A percentile compares a stretch with the other conserved stretches of the same genome.
phyloP scores from a whole-genome alignment of 352 stramenopile species.

The Phytophthora cryptogea region DNA sequence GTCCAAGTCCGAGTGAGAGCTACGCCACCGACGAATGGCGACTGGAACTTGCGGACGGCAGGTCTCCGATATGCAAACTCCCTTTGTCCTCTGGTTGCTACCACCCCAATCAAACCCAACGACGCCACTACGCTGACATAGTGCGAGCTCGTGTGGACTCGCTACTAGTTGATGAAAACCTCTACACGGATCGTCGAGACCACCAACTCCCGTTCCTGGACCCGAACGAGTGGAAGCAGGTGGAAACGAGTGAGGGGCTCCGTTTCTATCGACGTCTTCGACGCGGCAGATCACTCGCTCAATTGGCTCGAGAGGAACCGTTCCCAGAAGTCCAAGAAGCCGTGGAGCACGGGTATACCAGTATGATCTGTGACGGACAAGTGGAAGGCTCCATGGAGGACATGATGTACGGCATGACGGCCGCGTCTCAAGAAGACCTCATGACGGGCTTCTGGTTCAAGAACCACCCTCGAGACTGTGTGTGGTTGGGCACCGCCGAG shows the following conservation, averaged over 20 bases:
- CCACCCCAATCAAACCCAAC: slow-evolving; percentile 34
- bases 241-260: slow-evolving; percentile 35
- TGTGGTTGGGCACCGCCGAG: slow-evolving; percentile 42
- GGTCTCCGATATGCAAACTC: slow-evolving; percentile 29
- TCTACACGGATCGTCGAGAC: slow-evolving; percentile 28
- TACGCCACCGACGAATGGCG: slow-evolving; percentile 24
- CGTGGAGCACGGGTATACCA: slow-evolving; percentile 41
- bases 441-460: slow-evolving; percentile 44
- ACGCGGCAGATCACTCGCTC: slow-evolving; percentile 23
- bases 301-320: slow-evolving; percentile 35
- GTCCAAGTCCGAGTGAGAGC: background rate
- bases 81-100: slow-evolving; percentile 36
- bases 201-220: slow-evolving; percentile 37
- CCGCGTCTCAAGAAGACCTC: slow-evolving; percentile 37
- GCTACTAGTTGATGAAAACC: slow-evolving; percentile 42
- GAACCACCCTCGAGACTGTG: slow-evolving; percentile 40
- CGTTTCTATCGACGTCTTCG: slow-evolving; percentile 47
- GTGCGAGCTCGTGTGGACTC: slow-evolving; percentile 40
- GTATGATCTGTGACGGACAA: slow-evolving; percentile 37
- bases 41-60: slow-evolving; percentile 19
- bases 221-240: slow-evolving; percentile 50
- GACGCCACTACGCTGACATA: slow-evolving; percentile 38
- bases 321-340: slow-evolving; percentile 28
- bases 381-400: slow-evolving; percentile 44
- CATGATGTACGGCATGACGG: slow-evolving; percentile 50